A percentile compares a stretch with the other conserved stretches of the same genome.
These are phyloP conservation scores for Coniochaeta sp. DNA, from an alignment of 2,329 filamentous ascomycete genomes.

Conservation along the genomic window DNA sequence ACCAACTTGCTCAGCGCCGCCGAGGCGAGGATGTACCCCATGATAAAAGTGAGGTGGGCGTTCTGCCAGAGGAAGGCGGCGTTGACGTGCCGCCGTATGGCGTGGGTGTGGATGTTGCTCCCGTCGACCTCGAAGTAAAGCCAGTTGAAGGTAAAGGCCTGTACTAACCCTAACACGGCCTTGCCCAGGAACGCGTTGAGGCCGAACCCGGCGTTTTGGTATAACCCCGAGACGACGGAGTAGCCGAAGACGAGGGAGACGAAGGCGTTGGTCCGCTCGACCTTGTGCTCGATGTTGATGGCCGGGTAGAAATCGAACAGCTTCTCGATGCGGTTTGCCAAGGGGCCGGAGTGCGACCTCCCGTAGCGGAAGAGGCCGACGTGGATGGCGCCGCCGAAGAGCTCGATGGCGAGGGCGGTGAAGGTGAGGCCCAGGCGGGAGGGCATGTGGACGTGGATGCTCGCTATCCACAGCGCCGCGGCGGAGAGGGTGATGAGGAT, in stretches of 20 bases:
- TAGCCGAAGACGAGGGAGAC: constrained; percentile 60
- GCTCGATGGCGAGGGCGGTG: constrained; percentile 47
- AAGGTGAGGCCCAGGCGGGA: constrained; percentile 38
- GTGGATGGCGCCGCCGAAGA: constrained; percentile 37
- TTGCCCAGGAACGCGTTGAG: constrained; percentile 57
- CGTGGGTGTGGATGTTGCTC: constrained; percentile 49
- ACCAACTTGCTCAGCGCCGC: constrained; percentile 53
- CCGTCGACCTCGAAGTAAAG: constrained; percentile 58
- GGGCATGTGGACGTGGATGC: constrained; percentile 40
- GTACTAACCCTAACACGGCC: constrained; percentile 49
- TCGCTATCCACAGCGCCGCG: constrained; percentile 50
- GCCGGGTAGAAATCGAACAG: constrained; percentile 54
- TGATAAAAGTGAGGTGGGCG: constrained; percentile 55
- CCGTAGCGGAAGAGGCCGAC: constrained; percentile 30
- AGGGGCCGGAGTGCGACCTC: constrained; percentile 10
- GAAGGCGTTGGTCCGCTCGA: constrained; percentile 58
- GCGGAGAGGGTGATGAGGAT: constrained; percentile 37
- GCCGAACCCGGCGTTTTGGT: constrained; percentile 47
- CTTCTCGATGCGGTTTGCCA: constrained; percentile 20
- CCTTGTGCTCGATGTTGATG: constrained; percentile 59
- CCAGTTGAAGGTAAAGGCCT: constrained; percentile 55
- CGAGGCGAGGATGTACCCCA: constrained; percentile 54
- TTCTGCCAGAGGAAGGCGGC: constrained; percentile 46
- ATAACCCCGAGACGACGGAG: constrained; percentile 54
- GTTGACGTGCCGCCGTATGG: constrained; percentile 45